phyloP scores from a whole-genome alignment of 345 rosid genomes.

The Sisymbrium altissimum region DNA sequence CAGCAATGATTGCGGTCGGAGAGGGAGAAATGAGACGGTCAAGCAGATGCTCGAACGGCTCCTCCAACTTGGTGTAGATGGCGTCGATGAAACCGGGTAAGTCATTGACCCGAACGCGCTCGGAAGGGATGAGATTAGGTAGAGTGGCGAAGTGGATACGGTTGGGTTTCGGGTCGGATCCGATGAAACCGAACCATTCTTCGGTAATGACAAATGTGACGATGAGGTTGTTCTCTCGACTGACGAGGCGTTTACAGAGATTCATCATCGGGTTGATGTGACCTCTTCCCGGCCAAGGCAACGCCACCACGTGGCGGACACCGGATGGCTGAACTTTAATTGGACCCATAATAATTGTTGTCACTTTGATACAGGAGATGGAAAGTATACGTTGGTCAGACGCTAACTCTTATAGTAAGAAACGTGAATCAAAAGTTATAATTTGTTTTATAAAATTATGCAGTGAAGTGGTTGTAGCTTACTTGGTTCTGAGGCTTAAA shows the following conservation, averaged over 20 bases:
- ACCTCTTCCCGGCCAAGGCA: constrained; percentile 69
- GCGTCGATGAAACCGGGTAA: constrained; percentile 17
- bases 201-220: constrained; percentile 61
- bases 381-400: too few relatives aligned
- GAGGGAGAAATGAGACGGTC: constrained; percentile 31
- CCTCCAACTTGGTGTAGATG: constrained; percentile 14
- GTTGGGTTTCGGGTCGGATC: constrained; percentile 37
- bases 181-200: constrained; percentile 61
- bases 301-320: constrained; percentile 42
- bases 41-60: constrained; percentile 48
- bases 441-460: too few relatives aligned
- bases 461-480: too few relatives aligned
- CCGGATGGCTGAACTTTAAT: background rate
- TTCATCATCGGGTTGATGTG: constrained; percentile 72
- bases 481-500: too few relatives aligned
- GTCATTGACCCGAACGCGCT: constrained; percentile 25
- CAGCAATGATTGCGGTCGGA: constrained; percentile 36
- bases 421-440: too few relatives aligned
- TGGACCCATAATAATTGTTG: background rate
- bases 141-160: constrained; percentile 33
- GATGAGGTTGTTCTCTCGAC: constrained; percentile 33
- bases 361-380: too few relatives aligned
- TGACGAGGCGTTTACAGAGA: constrained; percentile 44
- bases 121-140: constrained; percentile 29
- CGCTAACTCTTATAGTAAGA: too few relatives aligned